Evolutionary conservation across 768 basidiomycete genomes (phyloP).

Genomic region (Suillus hirtellus): DNA sequence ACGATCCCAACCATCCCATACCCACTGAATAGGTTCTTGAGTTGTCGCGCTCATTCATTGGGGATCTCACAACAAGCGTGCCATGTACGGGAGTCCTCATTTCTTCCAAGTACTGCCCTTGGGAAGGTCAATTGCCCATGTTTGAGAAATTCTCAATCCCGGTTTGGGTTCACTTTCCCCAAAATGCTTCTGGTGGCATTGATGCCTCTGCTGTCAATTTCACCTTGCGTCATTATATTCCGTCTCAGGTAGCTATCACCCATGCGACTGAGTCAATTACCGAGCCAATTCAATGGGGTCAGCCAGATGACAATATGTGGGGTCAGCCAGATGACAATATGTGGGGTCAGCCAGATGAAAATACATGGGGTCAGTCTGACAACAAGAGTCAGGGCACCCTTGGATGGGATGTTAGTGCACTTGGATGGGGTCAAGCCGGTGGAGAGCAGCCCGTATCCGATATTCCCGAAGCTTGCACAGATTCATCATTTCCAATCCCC

Average conservation of each 20-base stretch:
- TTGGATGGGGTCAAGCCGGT: too few species aligned
- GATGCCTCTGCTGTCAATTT: background rate
- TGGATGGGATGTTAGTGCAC: too few species aligned
- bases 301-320: too few species aligned
- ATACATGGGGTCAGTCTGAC: too few species aligned
- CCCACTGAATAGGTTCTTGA: background rate
- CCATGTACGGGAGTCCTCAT: background rate
- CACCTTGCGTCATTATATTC: too few species aligned
- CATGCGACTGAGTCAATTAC: too few species aligned
- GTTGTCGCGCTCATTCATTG: background rate
- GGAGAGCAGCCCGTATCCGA: background rate
- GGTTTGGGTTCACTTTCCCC: background rate
- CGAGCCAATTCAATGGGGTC: too few species aligned
- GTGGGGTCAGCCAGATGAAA: too few species aligned
- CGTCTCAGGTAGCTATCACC: too few species aligned
- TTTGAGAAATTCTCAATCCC: background rate
- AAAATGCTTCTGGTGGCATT: background rate
- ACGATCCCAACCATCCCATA: background rate
- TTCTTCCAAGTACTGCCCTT: background rate
- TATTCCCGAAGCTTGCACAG: background rate
- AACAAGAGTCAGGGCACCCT: too few species aligned
- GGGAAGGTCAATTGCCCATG: background rate
- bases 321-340: too few species aligned
- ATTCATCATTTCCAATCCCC: background rate
- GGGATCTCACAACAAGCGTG: background rate